Evolutionary conservation across 495 filamentous ascomycete species (phyloP), one percentile per base, ranked within the genome.

Genomic region (Aspergillus baeticus): DNA sequence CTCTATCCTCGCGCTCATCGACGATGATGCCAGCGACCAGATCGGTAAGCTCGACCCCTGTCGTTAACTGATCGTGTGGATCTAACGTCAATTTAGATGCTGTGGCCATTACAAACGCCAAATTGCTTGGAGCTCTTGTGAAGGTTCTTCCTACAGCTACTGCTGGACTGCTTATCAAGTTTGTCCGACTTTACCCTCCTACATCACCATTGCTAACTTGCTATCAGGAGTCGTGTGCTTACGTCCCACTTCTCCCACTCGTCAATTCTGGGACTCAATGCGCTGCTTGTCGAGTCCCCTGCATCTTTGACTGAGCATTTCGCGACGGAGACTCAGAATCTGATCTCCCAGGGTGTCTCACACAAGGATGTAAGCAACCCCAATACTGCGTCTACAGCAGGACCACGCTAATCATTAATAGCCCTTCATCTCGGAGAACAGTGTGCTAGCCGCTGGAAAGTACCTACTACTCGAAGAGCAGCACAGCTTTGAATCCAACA

Each of bases 371-470:
- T 91, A 75, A 78, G 76, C 68, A 11, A 26, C 36, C 13, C 13
- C 22, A 34, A 23, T 23, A 34, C 18, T 3, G 4, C 6, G 29
- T 29, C 15, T 21, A 49, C 17, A 18, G 5, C 6, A 49, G 47
- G 21, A 17, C 33, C 8, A 49, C 37, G 31, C 62, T 67, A 63
- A 72, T 38, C 37, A 44, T 4, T 26, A 34, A 53, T 62, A 92
- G 86, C 78, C 88, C 42, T 92, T 89, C 69, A 82, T 96, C 52
- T 83, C 90, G 45, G 91, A 97, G 63, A 96, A 96, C 71, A 87
- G 81, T 60, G 90, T 97, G 50, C 81, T 97, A 34, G 95, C 94
- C 29, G 88, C 93, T n/a, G 95, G 94, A 59, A 98, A 98, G 73
- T 96, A 89, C 69, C 81, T 98, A 10, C 80, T 98, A 41, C 78